Evolutionary conservation across 2,329 filamentous ascomycete genomes (phyloP).

Genomic region (Cercospora citrullina): DNA sequence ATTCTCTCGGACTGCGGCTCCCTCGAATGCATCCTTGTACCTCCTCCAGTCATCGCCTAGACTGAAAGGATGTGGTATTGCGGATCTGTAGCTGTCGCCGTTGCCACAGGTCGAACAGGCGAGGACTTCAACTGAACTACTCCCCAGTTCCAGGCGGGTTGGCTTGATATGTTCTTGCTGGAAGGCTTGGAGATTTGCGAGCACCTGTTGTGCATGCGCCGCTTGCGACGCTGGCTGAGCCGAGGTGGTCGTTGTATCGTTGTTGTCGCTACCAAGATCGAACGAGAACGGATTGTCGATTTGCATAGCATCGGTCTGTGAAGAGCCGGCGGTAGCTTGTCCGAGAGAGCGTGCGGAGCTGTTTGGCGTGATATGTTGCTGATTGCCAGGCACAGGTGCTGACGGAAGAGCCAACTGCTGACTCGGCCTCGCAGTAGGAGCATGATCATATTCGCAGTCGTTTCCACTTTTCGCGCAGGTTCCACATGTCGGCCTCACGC

Average conservation of each 20-base stretch:
- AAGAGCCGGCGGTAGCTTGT: constrained; percentile 8
- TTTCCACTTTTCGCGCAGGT: constrained; percentile 24
- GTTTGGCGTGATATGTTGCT: constrained; percentile 12
- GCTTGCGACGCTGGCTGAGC: constrained; percentile 15
- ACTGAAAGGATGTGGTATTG: constrained; percentile 20
- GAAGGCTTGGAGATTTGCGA: constrained; percentile 28
- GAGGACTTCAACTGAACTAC: constrained; percentile 35
- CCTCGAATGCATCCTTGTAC: constrained; percentile 33
- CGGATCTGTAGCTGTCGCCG: constrained; percentile 32
- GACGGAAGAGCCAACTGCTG: constrained; percentile 9
- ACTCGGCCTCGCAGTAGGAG: constrained; percentile 18
- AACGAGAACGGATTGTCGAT: constrained; percentile 18
- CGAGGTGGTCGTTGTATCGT: constrained; percentile 8
- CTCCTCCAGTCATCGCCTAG: constrained; percentile 32
- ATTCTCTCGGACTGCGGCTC: constrained; percentile 37
- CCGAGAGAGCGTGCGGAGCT: constrained; percentile 13
- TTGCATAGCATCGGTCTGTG: constrained; percentile 15
- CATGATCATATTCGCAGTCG: constrained; percentile 32
- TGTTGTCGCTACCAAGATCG: constrained; percentile 6
- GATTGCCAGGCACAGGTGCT: constrained; percentile 6
- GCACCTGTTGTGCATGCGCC: constrained; percentile 22
- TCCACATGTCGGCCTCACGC: constrained; percentile 31
- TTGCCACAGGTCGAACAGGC: constrained; percentile 36
- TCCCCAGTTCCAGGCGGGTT: constrained; percentile 31
- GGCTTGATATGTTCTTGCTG: constrained; percentile 34